Evolutionary conservation across 148 eudicot species (phyloP).

Genomic region (Oxyria digyna): DNA sequence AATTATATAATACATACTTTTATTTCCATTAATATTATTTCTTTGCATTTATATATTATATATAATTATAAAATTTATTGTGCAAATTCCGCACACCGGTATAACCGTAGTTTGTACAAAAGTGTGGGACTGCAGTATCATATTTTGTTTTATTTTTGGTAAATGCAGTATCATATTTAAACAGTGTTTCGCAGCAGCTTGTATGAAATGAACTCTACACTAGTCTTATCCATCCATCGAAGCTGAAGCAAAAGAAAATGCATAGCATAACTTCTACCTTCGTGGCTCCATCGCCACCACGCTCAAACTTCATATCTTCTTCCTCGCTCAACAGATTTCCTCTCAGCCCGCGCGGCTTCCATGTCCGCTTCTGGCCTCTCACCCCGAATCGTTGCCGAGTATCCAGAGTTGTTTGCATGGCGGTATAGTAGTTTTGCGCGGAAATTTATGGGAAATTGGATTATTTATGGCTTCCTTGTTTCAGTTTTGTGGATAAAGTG

Average conservation of each 20-base stretch:
- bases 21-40: no score
- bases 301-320: neutral
- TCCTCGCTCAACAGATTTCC: neutral
- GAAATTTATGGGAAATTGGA: neutral
- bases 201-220: no score
- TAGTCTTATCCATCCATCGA: no score
- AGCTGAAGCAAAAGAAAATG: neutral
- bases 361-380: slow-evolving; percentile 12
- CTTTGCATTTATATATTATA: no score
- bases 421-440: slow-evolving; percentile 33
- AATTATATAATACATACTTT: no score
- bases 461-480: neutral
- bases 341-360: neutral
- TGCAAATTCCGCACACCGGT: no score
- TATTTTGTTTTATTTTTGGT: no score
- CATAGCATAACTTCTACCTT: slow-evolving; percentile 7
- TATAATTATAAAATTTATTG: no score
- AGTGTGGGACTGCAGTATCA: no score
- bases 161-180: no score
- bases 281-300: neutral
- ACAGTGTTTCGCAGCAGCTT: no score
- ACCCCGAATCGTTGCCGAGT: slow-evolving; percentile 18
- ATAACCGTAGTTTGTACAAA: no score
- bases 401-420: slow-evolving; percentile 67
- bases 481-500: neutral